These are phyloP conservation scores for Candida cerambycidarum DNA, from an alignment of 805 yeast species.

Conservation along the genomic window DNA sequence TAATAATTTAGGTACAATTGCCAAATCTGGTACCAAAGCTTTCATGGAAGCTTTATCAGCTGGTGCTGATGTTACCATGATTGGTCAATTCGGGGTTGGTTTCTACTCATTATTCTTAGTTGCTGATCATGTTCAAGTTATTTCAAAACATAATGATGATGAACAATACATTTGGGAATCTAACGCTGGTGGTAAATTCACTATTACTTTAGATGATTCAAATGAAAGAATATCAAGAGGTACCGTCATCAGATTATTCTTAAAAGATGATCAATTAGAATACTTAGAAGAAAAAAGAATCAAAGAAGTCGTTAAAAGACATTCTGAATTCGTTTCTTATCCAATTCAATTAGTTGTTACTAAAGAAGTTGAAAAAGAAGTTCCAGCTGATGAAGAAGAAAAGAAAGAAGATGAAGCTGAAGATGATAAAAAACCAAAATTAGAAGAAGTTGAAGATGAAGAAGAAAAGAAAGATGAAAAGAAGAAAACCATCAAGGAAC, in stretches of 20 bases:
- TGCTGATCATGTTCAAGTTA: constrained; percentile 98
- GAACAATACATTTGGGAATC: constrained; percentile 99
- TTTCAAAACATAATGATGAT: constrained; percentile 97
- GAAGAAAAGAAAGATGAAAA: constrained; percentile 69
- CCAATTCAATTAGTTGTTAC: constrained; percentile 98
- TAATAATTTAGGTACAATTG: constrained; percentile 99
- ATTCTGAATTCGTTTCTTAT: constrained; percentile 98
- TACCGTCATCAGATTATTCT: constrained; percentile 89
- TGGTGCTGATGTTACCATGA: constrained; percentile 99
- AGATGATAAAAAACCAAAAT: constrained; percentile 73
- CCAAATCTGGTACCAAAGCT: constrained; percentile 99
- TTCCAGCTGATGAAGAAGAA: constrained; percentile 51
- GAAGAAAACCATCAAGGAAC: constrained; percentile 88
- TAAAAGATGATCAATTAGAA: constrained; percentile 98
- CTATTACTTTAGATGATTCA: constrained; percentile 85
- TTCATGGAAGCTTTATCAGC: constrained; percentile 99
- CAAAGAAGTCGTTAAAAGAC: constrained; percentile 98
- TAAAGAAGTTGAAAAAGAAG: constrained; percentile 98
- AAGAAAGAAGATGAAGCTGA: constrained; percentile 44
- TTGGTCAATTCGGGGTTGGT: constrained; percentile 99
- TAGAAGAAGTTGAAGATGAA: constrained; percentile 73
- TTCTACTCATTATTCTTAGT: constrained; percentile 99
- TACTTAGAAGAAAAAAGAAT: constrained; percentile 99
- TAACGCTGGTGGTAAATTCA: constrained; percentile 99
- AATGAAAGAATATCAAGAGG: constrained; percentile 93